Conservation (phyloP, 1,139 yeast genomes). For the Candida dubliniensis region DNA sequence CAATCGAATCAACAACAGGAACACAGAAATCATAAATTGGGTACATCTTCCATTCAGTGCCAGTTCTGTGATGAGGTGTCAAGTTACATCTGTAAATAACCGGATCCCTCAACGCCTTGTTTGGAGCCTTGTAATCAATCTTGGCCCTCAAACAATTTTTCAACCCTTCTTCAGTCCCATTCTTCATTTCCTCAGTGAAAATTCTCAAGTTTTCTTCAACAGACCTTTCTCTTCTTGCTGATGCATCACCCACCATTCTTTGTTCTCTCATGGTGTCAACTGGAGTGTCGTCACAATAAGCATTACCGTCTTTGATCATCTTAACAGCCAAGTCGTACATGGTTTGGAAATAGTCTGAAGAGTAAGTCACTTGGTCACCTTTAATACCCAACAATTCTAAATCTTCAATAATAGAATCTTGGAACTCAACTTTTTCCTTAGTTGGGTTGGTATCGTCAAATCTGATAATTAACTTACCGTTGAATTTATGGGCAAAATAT, state of each 20-base stretch:
- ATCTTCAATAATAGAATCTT: conserved; percentile 90
- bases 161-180: conserved; percentile 87
- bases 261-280: conserved; percentile 95
- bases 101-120: conserved; percentile 95
- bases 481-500: conserved; percentile 90
- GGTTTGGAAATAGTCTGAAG: conserved; percentile 87
- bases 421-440: conserved; percentile 90
- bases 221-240: conserved; percentile 84
- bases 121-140: conserved; percentile 83
- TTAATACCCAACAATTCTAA: conserved; percentile 83
- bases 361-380: conserved; percentile 82
- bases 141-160: conserved; percentile 93
- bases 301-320: conserved; percentile 90
- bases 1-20: conserved; percentile 90
- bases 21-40: conserved; percentile 99
- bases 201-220: conserved; percentile 86
- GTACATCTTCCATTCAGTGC: conserved; percentile 86
- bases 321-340: conserved; percentile 85
- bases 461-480: conserved; percentile 91
- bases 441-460: conserved; percentile 97
- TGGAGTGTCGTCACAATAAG: conserved; percentile 95
- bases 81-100: conserved; percentile 94
- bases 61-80: conserved; percentile 97
- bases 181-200: conserved; percentile 87
- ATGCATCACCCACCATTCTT: conserved; percentile 94